Base-by-base conservation (phyloP, 2,329 filamentous ascomycete genomes). In the Arthrinium phaeospermum region DNA sequence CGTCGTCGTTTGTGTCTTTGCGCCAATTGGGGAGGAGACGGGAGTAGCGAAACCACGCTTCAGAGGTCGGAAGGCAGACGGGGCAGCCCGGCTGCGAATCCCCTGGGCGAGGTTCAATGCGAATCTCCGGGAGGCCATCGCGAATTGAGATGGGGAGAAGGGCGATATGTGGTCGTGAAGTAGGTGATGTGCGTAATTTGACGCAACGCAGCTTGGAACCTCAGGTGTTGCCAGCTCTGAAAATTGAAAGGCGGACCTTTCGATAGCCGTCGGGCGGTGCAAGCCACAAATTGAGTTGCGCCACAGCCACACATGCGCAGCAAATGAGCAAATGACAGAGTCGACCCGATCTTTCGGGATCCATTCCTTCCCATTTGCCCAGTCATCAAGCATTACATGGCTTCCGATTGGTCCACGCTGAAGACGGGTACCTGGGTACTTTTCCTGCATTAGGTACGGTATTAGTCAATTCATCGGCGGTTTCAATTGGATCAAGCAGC, bases 91-190 rank as follows among this genome's bases (percentile, higher is more conserved):
- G 88, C 88, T 94, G 89, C 95, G 94, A 86, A 98, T 89, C 86
- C 93, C 93, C 88, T 94, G 92, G 86, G 94, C 91, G 82, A 98
- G 91, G 89, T 95, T 97, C 86, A 97, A 91, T 89, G 95, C 95
- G 88, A 98, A 91, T 92, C 95, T 94, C 91, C 95, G 91, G 86
- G 96, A 98, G 88, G 96, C 96, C 96, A 98, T 98, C 81, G 79
- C 74, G 80, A 77, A 73, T 79, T 64, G 68, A 72, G 72, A 73
- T 73, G 85, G 83, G 82, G 83, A 84, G 82, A 83, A 84, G 85
- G 83, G 82, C 81, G 75, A 81, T 80, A 76, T 72, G 71, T 72
- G 68, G 72, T 44, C 46, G 67, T 72, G 45, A 41, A 44, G 67
- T 34, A 53, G 81, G 79, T 80, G 81, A 81, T 82, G 83, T 89